Conservation (phyloP, 225 moss, liverwort and hornwort species). For the Antitrichia curtipendula region DNA sequence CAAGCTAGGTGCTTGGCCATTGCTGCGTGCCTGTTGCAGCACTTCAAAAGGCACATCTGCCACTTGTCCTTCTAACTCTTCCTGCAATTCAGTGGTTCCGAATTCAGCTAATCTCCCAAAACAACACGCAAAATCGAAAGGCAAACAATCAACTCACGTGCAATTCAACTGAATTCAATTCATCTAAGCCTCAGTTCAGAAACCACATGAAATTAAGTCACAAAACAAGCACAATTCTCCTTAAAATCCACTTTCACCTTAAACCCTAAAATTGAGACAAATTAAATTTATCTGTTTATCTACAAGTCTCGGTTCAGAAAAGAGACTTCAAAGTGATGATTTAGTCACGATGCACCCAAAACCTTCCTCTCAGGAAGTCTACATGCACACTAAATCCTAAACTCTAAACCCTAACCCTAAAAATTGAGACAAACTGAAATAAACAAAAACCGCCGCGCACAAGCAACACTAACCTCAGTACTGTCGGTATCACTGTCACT, state of each 20-base stretch:
- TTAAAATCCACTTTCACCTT: background rate
- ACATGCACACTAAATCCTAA: background rate
- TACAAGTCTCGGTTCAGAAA: background rate
- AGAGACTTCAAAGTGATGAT: background rate
- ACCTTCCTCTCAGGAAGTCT: background rate
- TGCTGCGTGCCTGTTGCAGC: constrained; percentile 62
- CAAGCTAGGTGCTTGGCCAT: constrained; percentile 39
- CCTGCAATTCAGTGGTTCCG: constrained; percentile 15
- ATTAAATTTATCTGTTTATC: background rate
- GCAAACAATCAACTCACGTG: background rate
- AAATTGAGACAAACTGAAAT: background rate
- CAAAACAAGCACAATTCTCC: background rate
- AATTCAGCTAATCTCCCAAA: background rate
- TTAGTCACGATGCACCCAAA: background rate
- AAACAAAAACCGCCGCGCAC: too few relatives aligned
- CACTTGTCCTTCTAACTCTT: constrained; percentile 51
- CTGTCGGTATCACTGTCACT: constrained; percentile 7
- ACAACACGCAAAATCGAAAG: background rate
- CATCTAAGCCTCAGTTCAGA: background rate
- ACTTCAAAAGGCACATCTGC: constrained; percentile 74
- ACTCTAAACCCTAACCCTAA: background rate
- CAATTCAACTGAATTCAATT: background rate
- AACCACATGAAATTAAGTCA: background rate
- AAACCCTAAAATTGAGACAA: background rate
- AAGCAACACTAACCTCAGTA: constrained; percentile 4